Evolutionary conservation across 2,329 filamentous ascomycete genomes (phyloP), one percentile per base, ranked within the genome.

Genomic region (Acrodontium crateriforme): DNA sequence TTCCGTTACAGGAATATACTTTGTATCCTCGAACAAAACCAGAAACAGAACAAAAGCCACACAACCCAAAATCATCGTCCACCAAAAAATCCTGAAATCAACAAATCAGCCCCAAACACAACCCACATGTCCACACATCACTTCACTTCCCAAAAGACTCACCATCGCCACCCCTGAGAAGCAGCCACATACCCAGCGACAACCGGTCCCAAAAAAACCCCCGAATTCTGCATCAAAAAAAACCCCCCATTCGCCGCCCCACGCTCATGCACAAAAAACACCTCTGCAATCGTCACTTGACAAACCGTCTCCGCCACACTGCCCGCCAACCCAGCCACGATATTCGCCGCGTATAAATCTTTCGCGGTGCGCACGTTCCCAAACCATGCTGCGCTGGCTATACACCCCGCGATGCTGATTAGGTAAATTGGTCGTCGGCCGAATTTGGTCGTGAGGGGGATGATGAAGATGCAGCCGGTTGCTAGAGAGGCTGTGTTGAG

Each of bases 391-490:
- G 53, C 60, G 4, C 58, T 56, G 0, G 54, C 53, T 25, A 67
- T 54, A 50, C 68, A 62, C 31, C 63, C 56, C 19, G 57, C 39
- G 31, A 58, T 60, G 20, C 60, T 56, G 12, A 61, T 18, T 3
- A 67, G 45, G 42, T 65, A 69, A 3, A 69, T 56, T 2, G 65
- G 62, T 2, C 65, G 54, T 13, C 60, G 55, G 10, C 65, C 66
- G 31, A 59, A 51, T 29, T 65, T 62, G 27, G 65, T 60, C 2
- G 64, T 64, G 5, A 68, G 47, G 0, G 65, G 64, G 26, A 69
- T 50, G 39, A 69, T 62, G 20, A 67, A 54, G 2, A 56, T 58
- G 1, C 63, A 40, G 4, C 63, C 64, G 12, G 67, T 55, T 18
- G 55, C 52, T 9, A 68, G 52, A 18, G 65, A 61, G 2, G 51